Evolutionary conservation across 2,329 filamentous ascomycete genomes (phyloP).

Genomic region (Penicillium olsonii): DNA sequence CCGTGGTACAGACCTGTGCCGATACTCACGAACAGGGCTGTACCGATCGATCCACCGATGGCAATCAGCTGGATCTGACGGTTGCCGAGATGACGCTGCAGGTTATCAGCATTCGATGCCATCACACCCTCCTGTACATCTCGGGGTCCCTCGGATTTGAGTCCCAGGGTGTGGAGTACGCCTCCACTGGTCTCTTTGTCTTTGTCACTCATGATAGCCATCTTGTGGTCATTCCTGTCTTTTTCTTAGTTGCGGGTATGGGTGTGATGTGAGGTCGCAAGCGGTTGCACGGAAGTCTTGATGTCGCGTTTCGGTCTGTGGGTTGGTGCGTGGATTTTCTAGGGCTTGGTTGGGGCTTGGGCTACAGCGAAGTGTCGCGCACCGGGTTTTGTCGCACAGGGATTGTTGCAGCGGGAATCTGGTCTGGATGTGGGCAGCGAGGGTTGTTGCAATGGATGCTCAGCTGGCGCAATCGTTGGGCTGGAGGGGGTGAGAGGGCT

Average conservation of each 20-base stretch:
- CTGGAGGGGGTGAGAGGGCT: background rate
- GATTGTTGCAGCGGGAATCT: background rate
- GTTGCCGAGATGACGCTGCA: conserved; percentile 26
- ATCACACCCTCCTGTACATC: conserved; percentile 29
- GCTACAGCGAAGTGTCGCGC: background rate
- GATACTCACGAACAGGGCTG: conserved; percentile 42
- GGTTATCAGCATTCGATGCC: conserved; percentile 26
- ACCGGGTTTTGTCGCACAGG: background rate
- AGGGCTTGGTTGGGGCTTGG: background rate
- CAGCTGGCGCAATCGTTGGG: background rate
- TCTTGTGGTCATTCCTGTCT: conserved; percentile 11
- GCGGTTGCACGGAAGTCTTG: background rate
- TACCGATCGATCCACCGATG: conserved; percentile 45
- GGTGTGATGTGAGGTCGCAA: background rate
- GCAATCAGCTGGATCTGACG: conserved; percentile 35
- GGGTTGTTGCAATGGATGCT: conserved; percentile 4
- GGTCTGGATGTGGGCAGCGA: background rate
- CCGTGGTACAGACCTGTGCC: conserved; percentile 39
- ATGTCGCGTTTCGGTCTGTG: conserved; percentile 1
- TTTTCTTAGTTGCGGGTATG: background rate
- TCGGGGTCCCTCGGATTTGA: conserved; percentile 14
- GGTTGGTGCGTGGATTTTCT: background rate
- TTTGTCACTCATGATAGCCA: conserved; percentile 11
- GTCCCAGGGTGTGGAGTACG: conserved; percentile 13
- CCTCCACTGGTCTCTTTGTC: conserved; percentile 14